Percentiles rank a stretch among this genome's conserved stretches.
Conservation (phyloP, 345 rosid genomes). For the Sisymbrium irio region DNA sequence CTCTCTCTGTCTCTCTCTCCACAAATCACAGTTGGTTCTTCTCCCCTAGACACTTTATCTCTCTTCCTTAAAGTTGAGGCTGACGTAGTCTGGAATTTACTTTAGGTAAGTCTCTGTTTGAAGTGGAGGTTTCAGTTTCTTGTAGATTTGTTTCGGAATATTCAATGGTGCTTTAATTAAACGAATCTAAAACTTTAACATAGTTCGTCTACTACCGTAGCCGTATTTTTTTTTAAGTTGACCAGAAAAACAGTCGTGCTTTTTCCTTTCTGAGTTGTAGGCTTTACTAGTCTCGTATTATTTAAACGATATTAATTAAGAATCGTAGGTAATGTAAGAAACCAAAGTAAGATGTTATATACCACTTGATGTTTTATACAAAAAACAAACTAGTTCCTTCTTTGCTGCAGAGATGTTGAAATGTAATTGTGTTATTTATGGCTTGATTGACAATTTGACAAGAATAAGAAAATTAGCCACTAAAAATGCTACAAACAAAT, state of each 20-base stretch:
- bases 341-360: background rate
- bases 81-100: slow-evolving; percentile 6
- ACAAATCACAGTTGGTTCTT: slow-evolving; percentile 32
- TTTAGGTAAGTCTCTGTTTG: slow-evolving; percentile 9
- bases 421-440: background rate
- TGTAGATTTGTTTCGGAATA: slow-evolving; percentile 10
- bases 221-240: background rate
- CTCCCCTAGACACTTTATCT: slow-evolving; percentile 32
- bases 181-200: slow-evolving; percentile 2
- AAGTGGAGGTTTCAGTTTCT: background rate
- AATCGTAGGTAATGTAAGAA: background rate
- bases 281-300: slow-evolving; percentile 7
- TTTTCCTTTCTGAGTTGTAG: slow-evolving; percentile 14
- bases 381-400: background rate
- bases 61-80: background rate
- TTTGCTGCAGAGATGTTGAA: background rate
- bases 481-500: background rate
- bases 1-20: background rate
- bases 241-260: slow-evolving; percentile 10
- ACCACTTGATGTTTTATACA: background rate
- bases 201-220: background rate
- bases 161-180: background rate
- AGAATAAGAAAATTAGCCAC: background rate
- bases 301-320: background rate
- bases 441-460: background rate